Conservation (phyloP, 2,329 filamentous ascomycete species). For the Exophiala alcalophila region DNA sequence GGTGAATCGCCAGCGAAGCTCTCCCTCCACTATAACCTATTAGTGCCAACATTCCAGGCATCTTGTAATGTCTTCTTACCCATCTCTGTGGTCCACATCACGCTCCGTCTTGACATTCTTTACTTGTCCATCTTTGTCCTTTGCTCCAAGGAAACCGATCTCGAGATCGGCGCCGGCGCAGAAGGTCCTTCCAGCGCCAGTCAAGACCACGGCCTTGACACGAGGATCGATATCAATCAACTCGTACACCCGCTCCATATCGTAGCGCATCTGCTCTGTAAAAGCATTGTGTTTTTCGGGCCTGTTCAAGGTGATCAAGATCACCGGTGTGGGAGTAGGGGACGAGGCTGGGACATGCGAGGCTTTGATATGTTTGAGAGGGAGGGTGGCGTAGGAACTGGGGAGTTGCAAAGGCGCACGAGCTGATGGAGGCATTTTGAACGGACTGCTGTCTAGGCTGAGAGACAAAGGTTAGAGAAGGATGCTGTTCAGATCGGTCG, state of each 20-base stretch:
- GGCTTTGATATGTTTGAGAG: constrained; percentile 36
- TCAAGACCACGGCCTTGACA: constrained; percentile 56
- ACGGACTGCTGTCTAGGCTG: not conserved
- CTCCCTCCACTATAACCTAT: constrained; percentile 47
- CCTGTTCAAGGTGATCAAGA: constrained; percentile 63
- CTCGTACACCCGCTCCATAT: constrained; percentile 56
- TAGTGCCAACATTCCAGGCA: constrained; percentile 4
- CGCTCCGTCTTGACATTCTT: constrained; percentile 26
- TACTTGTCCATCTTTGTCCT: constrained; percentile 17
- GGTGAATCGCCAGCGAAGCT: constrained; percentile 55
- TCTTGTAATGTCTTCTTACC: constrained; percentile 16
- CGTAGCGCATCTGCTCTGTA: constrained; percentile 60
- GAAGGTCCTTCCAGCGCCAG: constrained; percentile 54
- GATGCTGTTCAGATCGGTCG: too few species aligned
- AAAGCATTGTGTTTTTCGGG: constrained; percentile 68
- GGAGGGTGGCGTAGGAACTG: constrained; percentile 37
- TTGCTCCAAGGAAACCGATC: constrained; percentile 29
- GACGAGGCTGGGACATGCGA: constrained; percentile 45
- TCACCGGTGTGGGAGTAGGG: constrained; percentile 56
- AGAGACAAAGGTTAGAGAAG: not conserved
- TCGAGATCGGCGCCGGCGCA: constrained; percentile 62
- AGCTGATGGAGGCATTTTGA: constrained; percentile 22
- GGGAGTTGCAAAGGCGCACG: constrained; percentile 31
- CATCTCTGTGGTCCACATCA: constrained; percentile 31
- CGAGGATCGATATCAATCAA: constrained; percentile 54